Base-by-base conservation (phyloP, 768 basidiomycete genomes). In the Butyriboletus loyo region DNA sequence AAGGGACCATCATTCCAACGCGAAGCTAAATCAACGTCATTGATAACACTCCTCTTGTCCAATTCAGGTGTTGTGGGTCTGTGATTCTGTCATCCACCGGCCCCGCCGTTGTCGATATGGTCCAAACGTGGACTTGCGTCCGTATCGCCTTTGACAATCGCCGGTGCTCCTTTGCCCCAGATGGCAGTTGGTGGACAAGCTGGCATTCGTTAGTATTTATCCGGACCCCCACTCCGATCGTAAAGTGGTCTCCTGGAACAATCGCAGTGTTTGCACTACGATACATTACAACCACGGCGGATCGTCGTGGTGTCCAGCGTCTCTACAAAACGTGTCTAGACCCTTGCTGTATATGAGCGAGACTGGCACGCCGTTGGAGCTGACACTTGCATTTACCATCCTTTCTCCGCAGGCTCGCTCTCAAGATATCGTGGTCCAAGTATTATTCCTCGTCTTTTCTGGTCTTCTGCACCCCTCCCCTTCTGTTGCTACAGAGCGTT, bases 271-370 rank as follows among this genome's bases (percentile, higher is more conserved):
- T 25, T 17, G 46, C 45, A 40, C 38, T 58, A 43, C 35, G 25
- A 46, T 44, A 53, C 43, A 63, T 55, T 51, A 63, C 40, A 46
- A 17, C 32, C 64, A 66, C 49, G 54, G 64, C 42, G 47, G 41
- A 56, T 42, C 38, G 55, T 56, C 62, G 62, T 65, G 65, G 58
- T 30, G 25, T 50, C 39, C 45, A 40, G 54, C 39, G 38, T 61
- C 56, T 65, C 65, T 62, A 64, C 54, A 50, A 19, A 61, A 52
- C 64, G 56, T 65, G 64, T 39, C 49, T 52, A 21, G 49, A 55
- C 54, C 62, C 59, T 55, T 59, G 65, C 53, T 53, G 62, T 66
- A 66, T 65, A 55, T 65, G 54, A 61, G 48, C 36, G 24, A 46
- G 54, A 49, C 35, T 7, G 7, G 30, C 52, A 55, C 24, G 28